These are phyloP conservation scores for Phytophthora capsici DNA, from an alignment of 352 stramenopile genomes.

Conservation along the genomic window DNA sequence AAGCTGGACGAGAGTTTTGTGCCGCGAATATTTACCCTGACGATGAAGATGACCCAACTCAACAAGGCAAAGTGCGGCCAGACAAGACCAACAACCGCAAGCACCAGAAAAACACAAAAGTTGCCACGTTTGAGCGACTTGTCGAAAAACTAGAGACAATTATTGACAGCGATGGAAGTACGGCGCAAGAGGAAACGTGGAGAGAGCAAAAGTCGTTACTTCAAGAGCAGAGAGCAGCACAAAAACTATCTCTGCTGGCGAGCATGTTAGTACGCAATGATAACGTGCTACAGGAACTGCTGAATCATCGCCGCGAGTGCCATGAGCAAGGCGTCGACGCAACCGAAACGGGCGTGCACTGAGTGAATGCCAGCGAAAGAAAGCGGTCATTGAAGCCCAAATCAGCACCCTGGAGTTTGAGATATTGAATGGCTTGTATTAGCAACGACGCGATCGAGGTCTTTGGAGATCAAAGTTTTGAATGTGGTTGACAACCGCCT, in stretches of 20 bases:
- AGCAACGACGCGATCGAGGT: too few relatives aligned
- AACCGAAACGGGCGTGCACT: too few relatives aligned
- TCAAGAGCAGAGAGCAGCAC: not conserved
- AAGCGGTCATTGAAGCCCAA: too few relatives aligned
- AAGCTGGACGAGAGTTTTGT: conserved; percentile 11
- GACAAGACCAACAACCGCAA: not conserved
- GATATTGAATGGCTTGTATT: too few relatives aligned
- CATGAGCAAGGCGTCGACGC: not conserved
- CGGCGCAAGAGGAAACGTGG: not conserved
- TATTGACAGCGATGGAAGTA: not conserved
- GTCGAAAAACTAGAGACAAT: not conserved
- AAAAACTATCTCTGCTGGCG: not conserved
- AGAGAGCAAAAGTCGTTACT: not conserved
- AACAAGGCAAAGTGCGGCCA: conserved; percentile 2
- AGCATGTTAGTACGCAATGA: not conserved
- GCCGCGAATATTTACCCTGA: not conserved
- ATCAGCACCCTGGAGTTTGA: too few relatives aligned
- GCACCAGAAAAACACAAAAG: not conserved
- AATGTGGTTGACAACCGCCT: too few relatives aligned
- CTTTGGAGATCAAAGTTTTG: too few relatives aligned
- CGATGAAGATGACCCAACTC: too few relatives aligned
- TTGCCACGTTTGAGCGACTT: not conserved
- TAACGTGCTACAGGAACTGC: not conserved
- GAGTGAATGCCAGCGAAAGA: too few relatives aligned
- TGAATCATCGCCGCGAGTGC: not conserved